phyloP scores from a whole-genome alignment of 371 early-diverging fungal genomes.

The Mortierella sp. region DNA sequence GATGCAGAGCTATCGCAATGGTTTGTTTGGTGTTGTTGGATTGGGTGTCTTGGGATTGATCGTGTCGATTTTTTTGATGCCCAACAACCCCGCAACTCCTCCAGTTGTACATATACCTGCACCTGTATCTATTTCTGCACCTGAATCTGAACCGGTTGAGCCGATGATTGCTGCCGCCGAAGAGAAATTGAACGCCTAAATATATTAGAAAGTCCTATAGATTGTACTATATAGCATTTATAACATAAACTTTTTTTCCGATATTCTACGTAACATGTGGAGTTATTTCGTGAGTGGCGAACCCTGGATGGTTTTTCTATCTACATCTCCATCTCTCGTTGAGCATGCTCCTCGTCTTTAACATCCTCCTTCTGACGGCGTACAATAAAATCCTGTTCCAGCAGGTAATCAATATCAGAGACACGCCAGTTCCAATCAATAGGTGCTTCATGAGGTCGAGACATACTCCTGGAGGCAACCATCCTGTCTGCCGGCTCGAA shows the following conservation, averaged over 20 bases:
- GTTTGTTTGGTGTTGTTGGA: constrained; percentile 36
- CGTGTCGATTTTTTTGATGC: constrained; percentile 25
- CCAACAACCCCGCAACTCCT: constrained; percentile 12
- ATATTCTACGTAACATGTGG: not conserved
- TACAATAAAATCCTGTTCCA: constrained; percentile 65
- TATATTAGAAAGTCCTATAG: not conserved
- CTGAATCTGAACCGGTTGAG: not conserved
- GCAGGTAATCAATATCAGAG: constrained; percentile 68
- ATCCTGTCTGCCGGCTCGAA: constrained; percentile 67
- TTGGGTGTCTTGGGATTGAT: constrained; percentile 37
- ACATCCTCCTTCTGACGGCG: constrained; percentile 43
- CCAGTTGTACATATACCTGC: not conserved
- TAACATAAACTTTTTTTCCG: too few relatives aligned
- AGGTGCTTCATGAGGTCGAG: constrained; percentile 64
- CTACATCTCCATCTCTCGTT: constrained; percentile 52
- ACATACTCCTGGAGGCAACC: constrained; percentile 61
- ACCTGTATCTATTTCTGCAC: not conserved
- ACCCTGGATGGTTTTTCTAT: not conserved
- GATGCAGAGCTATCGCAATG: constrained; percentile 48
- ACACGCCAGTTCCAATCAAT: constrained; percentile 71
- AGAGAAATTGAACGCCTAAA: constrained; percentile 6
- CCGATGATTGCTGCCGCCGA: not conserved
- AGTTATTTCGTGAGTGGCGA: too few relatives aligned
- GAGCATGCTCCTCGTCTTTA: constrained; percentile 49
- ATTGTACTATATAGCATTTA: not conserved